Base-by-base conservation (phyloP, 2,329 filamentous ascomycete genomes). In the Alternaria triticina region DNA sequence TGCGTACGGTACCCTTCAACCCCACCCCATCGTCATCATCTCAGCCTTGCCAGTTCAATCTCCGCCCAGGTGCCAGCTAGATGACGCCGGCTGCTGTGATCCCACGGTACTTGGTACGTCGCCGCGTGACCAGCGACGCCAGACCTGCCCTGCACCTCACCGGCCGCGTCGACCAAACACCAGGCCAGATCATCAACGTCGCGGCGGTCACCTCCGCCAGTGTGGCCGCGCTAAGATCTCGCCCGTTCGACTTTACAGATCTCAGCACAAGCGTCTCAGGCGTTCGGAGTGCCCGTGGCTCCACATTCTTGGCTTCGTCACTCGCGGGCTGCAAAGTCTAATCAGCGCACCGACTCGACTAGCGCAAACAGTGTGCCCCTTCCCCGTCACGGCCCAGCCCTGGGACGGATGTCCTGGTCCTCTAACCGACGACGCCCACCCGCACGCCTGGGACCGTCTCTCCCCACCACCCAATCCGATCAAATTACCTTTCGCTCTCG, bases 361-460 rank as follows among this genome's bases (percentile, higher is more conserved):
- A 65, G 70, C 68, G 58, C 51, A 43, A 28, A 25, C 30, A 23
- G 27, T 49, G 27, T 57, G 49, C 64, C 67, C 65, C 64, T 68
- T 70, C 68, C 68, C 58, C 67, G 66, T 72, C 68, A 51, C 70
- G 59, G 62, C 69, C 69, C 67, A 69, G 61, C 59, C 65, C 61
- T 70, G 66, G 66, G 65, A 62, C 73, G 65, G 59, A 71, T 66
- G 64, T 62, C 66, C 66, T 70, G 60, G 68, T 71, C 64, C 70
- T 71, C 70, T 62, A 74, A 59, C 70, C 71, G 74, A 74, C 69
- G 63, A 74, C 74, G 75, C 76, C 75, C 68, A 70, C 73, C 75
- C 76, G 69, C 66, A 52, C 72, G 69, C 65, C 68, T 74, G 76
- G 77, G 72, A 71, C 46, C 66, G 54, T 52, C 57, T 61, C 68